Base-by-base conservation (phyloP, 1,284 basidiomycete species). In the Sphagnurus paluster region DNA sequence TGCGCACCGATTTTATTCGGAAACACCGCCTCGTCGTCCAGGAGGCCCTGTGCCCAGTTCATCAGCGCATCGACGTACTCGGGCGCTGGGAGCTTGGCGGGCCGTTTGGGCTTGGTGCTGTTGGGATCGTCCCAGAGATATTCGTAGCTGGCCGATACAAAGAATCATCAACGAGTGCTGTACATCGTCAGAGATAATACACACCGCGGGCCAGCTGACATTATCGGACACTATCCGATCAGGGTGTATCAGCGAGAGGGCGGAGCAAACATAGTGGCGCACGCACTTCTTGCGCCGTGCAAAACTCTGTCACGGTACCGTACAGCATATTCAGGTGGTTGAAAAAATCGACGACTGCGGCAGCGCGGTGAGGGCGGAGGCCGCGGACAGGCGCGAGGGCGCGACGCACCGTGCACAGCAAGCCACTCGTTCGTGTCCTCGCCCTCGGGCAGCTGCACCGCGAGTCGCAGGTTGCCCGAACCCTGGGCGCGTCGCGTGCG, bases 101-200 rank as follows among this genome's bases (percentile, higher is more conserved):
- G 93, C 52, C 85, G 86, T 69, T 90, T 94, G 77, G 88, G 96
- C 54, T 82, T 88, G 44, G 84, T 78, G 13, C 93, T 93, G n/a
- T n/a, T n/a, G n/a, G n/a, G n/a, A 60, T 98, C 97, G 67, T 99
- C 96, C 96, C 97, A 99, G 23, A 98, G 84, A 68, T 98, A 99
- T 67, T 99, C 97, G 65, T 93, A 96, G 58, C 93, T 92, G 62
- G 37, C 36, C 4, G 46, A 36, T 33, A 29, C 14, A 30, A 25
- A n/a, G n/a, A n/a, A 28, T 32, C 26, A 52, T 25, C 5, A 36
- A 32, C 32, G 10, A 40, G 17, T 39, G 24, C 20, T 28, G 16
- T n/a, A n/a, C 9, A 14, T 21, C 9, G 17, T 3, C 29, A 5
- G 30, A 6, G 33, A 7, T 16, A 42, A 34, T n/a, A 35, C 53